Evolutionary conservation across 148 eudicot genomes (phyloP).

Genomic region (Persicaria tinctoria): DNA sequence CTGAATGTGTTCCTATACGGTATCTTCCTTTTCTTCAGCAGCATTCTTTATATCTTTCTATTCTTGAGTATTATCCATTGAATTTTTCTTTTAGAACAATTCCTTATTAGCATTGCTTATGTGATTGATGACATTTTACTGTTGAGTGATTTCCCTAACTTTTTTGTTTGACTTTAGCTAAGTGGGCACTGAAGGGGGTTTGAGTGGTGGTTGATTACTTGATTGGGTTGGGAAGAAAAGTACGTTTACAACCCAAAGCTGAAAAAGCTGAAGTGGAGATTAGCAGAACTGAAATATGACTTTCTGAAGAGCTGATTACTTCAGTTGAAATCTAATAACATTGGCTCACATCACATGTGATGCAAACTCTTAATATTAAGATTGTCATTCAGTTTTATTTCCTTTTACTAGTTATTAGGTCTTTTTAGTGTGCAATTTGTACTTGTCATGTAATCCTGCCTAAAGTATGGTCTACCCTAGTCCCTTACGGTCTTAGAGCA

Average conservation of each 20-base stretch:
- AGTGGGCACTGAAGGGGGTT: neutral
- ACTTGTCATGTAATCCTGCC: too few relatives aligned
- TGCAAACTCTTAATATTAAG: neutral
- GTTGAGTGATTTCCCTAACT: neutral
- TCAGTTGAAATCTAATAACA: neutral
- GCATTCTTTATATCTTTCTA: neutral
- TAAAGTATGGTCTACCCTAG: too few relatives aligned
- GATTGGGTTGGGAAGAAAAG: neutral
- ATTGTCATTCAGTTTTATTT: too few relatives aligned
- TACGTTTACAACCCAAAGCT: neutral
- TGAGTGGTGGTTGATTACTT: neutral
- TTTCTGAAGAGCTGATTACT: neutral
- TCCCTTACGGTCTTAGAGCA: too few relatives aligned
- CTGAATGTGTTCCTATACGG: neutral
- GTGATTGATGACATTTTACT: neutral
- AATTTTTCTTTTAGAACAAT: neutral
- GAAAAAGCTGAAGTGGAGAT: neutral
- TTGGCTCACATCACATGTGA: slow-evolving; percentile 2
- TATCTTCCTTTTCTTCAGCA: neutral
- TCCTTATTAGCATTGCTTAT: neutral
- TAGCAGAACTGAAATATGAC: neutral
- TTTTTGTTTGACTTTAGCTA: neutral
- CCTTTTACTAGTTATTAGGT: too few relatives aligned
- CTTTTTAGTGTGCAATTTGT: too few relatives aligned
- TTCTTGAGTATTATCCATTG: neutral